A percentile compares a stretch with the other conserved stretches of the same genome.
These are phyloP conservation scores for Ustilago esculenta DNA, from an alignment of 1,284 basidiomycete species.

Conservation along the genomic window DNA sequence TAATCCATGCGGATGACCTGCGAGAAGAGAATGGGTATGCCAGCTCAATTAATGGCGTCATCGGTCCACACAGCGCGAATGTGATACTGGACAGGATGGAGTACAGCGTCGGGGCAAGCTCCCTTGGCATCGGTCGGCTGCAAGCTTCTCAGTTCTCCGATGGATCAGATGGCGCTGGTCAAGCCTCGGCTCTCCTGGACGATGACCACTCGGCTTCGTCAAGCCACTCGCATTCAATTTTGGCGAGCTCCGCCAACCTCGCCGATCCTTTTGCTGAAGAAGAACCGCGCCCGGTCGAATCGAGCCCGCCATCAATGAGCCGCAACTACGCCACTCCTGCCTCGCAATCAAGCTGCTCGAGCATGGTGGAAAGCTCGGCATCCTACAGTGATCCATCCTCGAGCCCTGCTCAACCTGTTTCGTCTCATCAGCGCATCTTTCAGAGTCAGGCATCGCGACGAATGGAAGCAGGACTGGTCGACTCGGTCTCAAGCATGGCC, in stretches of 20 bases:
- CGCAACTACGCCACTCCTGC: not conserved
- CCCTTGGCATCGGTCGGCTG: slow-evolving; percentile 40
- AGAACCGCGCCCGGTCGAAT: not conserved
- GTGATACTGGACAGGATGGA: slow-evolving; percentile 12
- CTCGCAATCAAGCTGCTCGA: not conserved
- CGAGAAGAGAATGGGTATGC: not conserved
- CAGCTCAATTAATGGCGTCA: too few relatives aligned
- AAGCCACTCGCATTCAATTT: slow-evolving; percentile 19
- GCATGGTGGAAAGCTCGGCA: not conserved
- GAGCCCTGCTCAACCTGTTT: not conserved
- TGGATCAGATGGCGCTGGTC: not conserved
- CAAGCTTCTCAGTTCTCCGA: slow-evolving; percentile 7
- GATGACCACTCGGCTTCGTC: slow-evolving; percentile 6
- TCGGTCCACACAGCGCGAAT: too few relatives aligned
- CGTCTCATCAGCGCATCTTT: slow-evolving; percentile 4
- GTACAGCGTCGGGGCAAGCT: slow-evolving; percentile 26
- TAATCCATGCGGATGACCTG: slow-evolving; percentile 10
- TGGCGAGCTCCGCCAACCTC: slow-evolving; percentile 48
- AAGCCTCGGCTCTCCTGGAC: not conserved
- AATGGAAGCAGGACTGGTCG: slow-evolving; percentile 9
- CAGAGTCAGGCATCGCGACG: slow-evolving; percentile 8
- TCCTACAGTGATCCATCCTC: not conserved
- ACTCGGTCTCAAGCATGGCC: slow-evolving; percentile 37
- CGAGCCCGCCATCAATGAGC: not conserved
- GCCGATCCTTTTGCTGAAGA: slow-evolving; percentile 47